A percentile compares a stretch with the other conserved stretches of the same genome.
Evolutionary conservation across 2,329 filamentous ascomycete species (phyloP).

Genomic region (Daldinia eschscholtzii): DNA sequence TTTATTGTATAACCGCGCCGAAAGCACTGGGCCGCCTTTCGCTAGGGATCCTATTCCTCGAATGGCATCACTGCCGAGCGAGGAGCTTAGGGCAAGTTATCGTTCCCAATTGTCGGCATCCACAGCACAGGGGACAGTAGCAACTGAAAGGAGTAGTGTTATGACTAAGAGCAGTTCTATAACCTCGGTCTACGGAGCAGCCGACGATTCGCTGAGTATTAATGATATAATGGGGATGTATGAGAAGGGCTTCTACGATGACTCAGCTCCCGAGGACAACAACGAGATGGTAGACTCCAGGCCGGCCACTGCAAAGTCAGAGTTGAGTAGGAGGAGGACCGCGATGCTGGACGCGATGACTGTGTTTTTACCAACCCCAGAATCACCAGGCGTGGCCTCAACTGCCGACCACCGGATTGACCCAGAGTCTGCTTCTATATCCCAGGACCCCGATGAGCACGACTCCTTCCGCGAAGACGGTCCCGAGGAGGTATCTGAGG

Average conservation of each 20-base stretch:
- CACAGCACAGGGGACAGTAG: constrained; percentile 68
- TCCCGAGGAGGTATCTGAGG: constrained; percentile 27
- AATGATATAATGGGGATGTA: constrained; percentile 80
- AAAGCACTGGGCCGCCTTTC: constrained; percentile 56
- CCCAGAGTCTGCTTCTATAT: constrained; percentile 58
- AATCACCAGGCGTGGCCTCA: constrained; percentile 37
- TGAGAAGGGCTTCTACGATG: constrained; percentile 71
- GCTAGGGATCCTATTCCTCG: constrained; percentile 56
- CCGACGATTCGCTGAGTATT: constrained; percentile 70
- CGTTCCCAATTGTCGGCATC: constrained; percentile 68
- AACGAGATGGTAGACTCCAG: constrained; percentile 55
- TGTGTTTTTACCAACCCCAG: constrained; percentile 52
- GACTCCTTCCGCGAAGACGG: constrained; percentile 53
- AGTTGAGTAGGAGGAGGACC: constrained; percentile 54
- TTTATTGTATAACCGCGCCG: constrained; percentile 51
- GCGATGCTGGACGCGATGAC: constrained; percentile 58
- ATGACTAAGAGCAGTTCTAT: constrained; percentile 83
- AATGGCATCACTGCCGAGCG: constrained; percentile 61
- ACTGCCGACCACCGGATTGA: constrained; percentile 37
- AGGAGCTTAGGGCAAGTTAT: constrained; percentile 68
- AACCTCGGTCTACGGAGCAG: constrained; percentile 66
- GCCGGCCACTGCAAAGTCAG: constrained; percentile 57
- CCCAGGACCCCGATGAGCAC: constrained; percentile 53
- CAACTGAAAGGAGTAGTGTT: constrained; percentile 88
- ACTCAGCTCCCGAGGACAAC: constrained; percentile 60